Conservation (phyloP, 768 basidiomycete genomes). For the Neoboletus brunneissimus region DNA sequence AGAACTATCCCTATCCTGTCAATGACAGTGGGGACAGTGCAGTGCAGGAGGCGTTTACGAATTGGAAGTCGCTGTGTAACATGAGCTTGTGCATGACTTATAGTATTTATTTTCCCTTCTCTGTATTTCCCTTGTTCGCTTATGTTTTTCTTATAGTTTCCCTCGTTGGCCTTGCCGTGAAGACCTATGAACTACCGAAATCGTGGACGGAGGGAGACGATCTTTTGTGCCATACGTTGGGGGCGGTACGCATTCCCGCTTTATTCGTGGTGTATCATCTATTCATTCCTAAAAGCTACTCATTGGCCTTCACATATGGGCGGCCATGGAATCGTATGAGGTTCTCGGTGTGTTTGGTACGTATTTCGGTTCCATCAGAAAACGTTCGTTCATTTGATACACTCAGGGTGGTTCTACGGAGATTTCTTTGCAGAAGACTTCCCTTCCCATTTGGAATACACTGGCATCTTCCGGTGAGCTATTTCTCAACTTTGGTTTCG, state of each 20-base stretch:
- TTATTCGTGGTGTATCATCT: neutral
- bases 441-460: conserved; percentile 87
- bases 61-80: conserved; percentile 95
- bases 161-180: conserved; percentile 82
- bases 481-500: neutral
- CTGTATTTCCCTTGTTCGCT: conserved; percentile 1
- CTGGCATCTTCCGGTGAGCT: conserved; percentile 88
- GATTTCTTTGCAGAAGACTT: conserved; percentile 97
- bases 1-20: conserved; percentile 86
- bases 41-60: conserved; percentile 88
- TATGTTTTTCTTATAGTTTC: conserved; percentile 54
- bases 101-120: conserved; percentile 44
- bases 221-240: conserved; percentile 84
- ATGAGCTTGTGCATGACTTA: conserved; percentile 94
- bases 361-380: conserved; percentile 11
- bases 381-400: neutral
- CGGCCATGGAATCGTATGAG: conserved; percentile 84
- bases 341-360: conserved; percentile 90
- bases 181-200: conserved; percentile 77
- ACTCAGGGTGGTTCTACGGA: conserved; percentile 93
- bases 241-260: conserved; percentile 55
- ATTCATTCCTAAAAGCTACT: conserved; percentile 61
- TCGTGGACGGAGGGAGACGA: conserved; percentile 89
- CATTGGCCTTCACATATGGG: conserved; percentile 88
- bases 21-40: conserved; percentile 71